phyloP scores from a whole-genome alignment of 2,329 filamentous ascomycete genomes.

The Knufia fluminis region DNA sequence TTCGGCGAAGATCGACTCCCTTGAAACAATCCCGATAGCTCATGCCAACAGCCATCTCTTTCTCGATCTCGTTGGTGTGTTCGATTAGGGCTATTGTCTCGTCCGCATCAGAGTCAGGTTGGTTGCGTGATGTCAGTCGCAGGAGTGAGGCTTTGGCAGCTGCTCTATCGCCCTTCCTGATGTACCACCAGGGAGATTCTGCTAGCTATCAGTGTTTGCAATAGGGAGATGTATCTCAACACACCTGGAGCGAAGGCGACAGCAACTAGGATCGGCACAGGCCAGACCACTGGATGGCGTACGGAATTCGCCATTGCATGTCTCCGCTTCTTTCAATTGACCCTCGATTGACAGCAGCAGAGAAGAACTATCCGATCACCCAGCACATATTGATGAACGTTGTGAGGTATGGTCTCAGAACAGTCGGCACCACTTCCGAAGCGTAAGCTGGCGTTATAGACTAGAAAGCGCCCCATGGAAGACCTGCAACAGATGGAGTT shows the following conservation, averaged over 20 bases:
- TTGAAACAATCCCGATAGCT: constrained; percentile 32
- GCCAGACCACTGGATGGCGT: constrained; percentile 47
- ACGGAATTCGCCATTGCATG: constrained; percentile 45
- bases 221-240: too few species aligned
- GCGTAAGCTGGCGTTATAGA: constrained; percentile 46
- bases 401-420: constrained; percentile 44
- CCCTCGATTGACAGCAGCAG: constrained; percentile 39
- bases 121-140: constrained; percentile 32
- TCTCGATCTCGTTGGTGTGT: constrained; percentile 43
- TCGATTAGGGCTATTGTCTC: constrained; percentile 47
- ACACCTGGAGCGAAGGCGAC: constrained; percentile 41
- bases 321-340: constrained; percentile 32
- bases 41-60: constrained; percentile 23
- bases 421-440: constrained; percentile 39
- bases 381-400: constrained; percentile 51
- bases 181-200: constrained; percentile 45
- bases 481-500: too few species aligned
- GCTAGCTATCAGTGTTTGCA: too few species aligned
- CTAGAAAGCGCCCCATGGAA: constrained; percentile 49
- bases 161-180: constrained; percentile 33
- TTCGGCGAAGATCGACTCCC: constrained; percentile 28
- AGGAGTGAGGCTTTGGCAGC: constrained; percentile 34
- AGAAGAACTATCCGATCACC: constrained; percentile 48
- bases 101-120: constrained; percentile 36
- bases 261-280: constrained; percentile 36